phyloP scores from a whole-genome alignment of 441 rosid genomes.

The Gossypium schwendimanii region DNA sequence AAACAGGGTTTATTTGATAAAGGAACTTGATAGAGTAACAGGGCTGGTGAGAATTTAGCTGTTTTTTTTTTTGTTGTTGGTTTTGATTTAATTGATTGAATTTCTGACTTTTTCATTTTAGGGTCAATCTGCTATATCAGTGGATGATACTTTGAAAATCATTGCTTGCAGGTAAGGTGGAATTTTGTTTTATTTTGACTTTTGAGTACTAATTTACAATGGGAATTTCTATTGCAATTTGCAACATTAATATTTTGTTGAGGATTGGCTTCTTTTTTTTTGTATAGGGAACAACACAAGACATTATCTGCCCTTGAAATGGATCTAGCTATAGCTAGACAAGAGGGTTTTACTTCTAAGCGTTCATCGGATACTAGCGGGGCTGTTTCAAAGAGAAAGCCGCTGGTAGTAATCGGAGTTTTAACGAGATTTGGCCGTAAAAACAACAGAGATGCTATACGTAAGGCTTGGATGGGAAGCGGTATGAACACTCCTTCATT shows the following conservation, averaged over 20 bases:
- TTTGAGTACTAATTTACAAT: background rate
- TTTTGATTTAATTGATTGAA: background rate
- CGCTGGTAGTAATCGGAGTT: slow-evolving; percentile 64
- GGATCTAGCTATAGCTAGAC: slow-evolving; percentile 60
- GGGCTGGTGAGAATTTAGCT: slow-evolving; percentile 45
- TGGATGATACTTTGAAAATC: slow-evolving; percentile 77
- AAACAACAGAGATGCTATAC: slow-evolving; percentile 78
- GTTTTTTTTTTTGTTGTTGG: slow-evolving; percentile 6
- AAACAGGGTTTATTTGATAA: slow-evolving; percentile 53
- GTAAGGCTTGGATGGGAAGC: slow-evolving; percentile 95
- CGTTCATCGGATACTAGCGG: slow-evolving; percentile 29
- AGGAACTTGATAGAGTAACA: slow-evolving; percentile 57
- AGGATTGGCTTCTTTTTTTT: background rate
- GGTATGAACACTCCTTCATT: slow-evolving; percentile 37
- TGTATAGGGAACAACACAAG: slow-evolving; percentile 77
- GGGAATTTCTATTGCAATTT: background rate
- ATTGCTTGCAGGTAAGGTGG: slow-evolving; percentile 66
- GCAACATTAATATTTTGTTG: background rate
- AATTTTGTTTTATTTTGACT: background rate
- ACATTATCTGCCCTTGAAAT: slow-evolving; percentile 60
- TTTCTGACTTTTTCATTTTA: slow-evolving; percentile 16
- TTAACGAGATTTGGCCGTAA: slow-evolving; percentile 61
- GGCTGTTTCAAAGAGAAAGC: slow-evolving; percentile 42
- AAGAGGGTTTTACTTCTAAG: slow-evolving; percentile 63
- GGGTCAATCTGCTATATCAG: slow-evolving; percentile 75